Evolutionary conservation across 192 early-diverging fungal species (phyloP), one percentile per base, ranked within the genome.

Genomic region (Backusella morwellensis): DNA sequence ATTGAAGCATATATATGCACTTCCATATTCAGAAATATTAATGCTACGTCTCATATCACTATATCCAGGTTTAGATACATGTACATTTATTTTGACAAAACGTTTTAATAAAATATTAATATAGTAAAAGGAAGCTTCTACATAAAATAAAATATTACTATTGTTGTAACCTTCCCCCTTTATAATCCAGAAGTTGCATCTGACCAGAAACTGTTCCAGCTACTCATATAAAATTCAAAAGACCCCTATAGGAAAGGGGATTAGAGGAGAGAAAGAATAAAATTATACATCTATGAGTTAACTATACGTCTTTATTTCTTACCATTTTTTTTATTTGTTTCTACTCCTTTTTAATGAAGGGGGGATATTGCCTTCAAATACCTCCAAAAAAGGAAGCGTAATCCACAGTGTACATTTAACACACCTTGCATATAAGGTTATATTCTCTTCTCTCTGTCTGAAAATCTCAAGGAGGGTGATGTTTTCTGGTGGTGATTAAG

Each of bases 1-100:
- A 63, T 12, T 63, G 12, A 29, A 29, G 26, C 56, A 63, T 63
- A 63, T 29, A 63, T 63, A 29, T 63, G 56, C 56, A 63, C 26
- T 63, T 63, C 56, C 56, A 63, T 63, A 63, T 63, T 63, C 56
- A 63, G 56, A 63, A 63, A 63, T 63, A 63, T 63, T 63, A 63
- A 63, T 63, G 23, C 56, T 63, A 63, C 23, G 29, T 26, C 56
- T 63, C 23, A 63, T 63, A 63, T 63, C 21, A 63, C 56, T 63
- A 63, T 63, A 63, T 29, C 23, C 12, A 63, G 26, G 26, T 63
- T 63, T 29, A 63, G 23, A 29, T 63, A 63, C 2, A 63, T 63
- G 23, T 63, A 29, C 9, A 29, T 29, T 63, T 29, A 12, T 29
- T 26, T 63, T 29, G 26, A 63, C 12, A 63, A 63, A 63, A 29